Percentiles rank a stretch among this genome's conserved stretches.
These are phyloP conservation scores for Helotiales sp. DNA, from an alignment of 2,329 filamentous ascomycete genomes.

Conservation along the genomic window DNA sequence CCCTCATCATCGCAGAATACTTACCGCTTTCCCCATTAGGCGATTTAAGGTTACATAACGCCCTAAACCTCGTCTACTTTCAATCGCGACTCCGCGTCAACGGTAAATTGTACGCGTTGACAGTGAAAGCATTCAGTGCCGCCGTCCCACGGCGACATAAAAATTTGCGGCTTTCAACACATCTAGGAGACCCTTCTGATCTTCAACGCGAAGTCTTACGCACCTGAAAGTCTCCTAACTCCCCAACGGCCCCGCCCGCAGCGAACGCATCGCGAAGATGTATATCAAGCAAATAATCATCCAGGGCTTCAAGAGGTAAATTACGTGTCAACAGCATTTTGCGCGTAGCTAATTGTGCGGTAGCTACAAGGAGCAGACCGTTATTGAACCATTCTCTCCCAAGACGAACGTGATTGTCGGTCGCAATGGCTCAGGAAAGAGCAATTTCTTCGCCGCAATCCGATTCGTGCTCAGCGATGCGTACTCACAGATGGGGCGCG, in stretches of 20 bases:
- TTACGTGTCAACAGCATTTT: slow-evolving; percentile 1
- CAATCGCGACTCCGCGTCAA: background rate
- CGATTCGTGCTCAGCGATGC: slow-evolving; percentile 98
- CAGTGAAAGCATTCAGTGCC: background rate
- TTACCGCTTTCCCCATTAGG: background rate
- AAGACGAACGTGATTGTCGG: slow-evolving; percentile 98
- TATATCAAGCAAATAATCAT: slow-evolving; percentile 99
- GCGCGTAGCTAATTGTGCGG: background rate
- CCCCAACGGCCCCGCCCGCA: background rate
- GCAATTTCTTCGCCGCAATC: slow-evolving; percentile 99
- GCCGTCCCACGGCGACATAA: background rate
- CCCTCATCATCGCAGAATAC: too few relatives aligned
- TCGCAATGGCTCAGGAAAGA: slow-evolving; percentile 98
- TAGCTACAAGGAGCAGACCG: slow-evolving; percentile 99
- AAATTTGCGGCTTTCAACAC: background rate
- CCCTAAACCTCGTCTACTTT: background rate
- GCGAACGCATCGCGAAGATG: slow-evolving; percentile 54
- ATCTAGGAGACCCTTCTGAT: background rate
- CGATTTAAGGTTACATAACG: background rate
- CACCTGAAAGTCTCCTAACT: background rate
- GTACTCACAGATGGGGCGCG: slow-evolving; percentile 92
- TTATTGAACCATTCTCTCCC: slow-evolving; percentile 96
- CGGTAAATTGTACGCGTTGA: background rate
- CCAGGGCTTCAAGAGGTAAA: slow-evolving; percentile 97
- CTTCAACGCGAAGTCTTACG: background rate